These are phyloP conservation scores for Puccinia novopanici DNA, from an alignment of 1,284 basidiomycete species.

Conservation along the genomic window DNA sequence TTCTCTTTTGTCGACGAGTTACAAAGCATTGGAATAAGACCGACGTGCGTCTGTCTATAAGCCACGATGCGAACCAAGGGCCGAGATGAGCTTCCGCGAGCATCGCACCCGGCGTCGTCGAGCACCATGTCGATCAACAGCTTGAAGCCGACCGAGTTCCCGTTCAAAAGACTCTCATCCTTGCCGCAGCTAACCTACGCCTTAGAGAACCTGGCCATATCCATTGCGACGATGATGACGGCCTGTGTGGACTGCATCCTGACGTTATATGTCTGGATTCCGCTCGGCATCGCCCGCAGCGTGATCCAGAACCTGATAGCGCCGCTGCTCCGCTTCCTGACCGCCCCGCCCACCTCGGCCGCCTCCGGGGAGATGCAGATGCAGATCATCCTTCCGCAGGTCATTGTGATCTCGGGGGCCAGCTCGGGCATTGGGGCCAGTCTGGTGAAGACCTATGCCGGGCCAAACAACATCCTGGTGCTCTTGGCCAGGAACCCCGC, in stretches of 20 bases:
- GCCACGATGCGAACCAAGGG: constrained; percentile 7
- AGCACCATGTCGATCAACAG: constrained; percentile 39
- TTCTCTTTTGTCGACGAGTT: neutral
- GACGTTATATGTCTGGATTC: constrained; percentile 44
- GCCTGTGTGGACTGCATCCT: constrained; percentile 29
- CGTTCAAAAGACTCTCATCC: constrained; percentile 19
- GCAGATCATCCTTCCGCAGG: neutral
- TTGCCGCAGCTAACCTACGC: constrained; percentile 29
- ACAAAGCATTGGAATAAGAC: neutral
- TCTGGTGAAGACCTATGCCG: constrained; percentile 28
- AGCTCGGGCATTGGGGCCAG: constrained; percentile 48
- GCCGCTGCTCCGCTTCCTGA: constrained; percentile 5
- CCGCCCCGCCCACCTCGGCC: neutral
- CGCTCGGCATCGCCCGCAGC: constrained; percentile 19
- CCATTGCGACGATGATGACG: constrained; percentile 17
- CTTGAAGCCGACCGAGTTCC: constrained; percentile 31
- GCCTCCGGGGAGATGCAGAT: neutral
- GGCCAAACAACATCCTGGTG: constrained; percentile 26
- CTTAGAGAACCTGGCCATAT: constrained; percentile 37
- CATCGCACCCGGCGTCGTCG: constrained; percentile 32
- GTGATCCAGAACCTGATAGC: constrained; percentile 8
- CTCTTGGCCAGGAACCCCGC: constrained; percentile 37
- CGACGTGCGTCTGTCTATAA: neutral
- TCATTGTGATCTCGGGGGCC: constrained; percentile 38
- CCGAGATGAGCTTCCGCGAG: constrained; percentile 29